Conservation (phyloP, 2,329 filamentous ascomycete genomes). For the Phyllosticta citribraziliensis region DNA sequence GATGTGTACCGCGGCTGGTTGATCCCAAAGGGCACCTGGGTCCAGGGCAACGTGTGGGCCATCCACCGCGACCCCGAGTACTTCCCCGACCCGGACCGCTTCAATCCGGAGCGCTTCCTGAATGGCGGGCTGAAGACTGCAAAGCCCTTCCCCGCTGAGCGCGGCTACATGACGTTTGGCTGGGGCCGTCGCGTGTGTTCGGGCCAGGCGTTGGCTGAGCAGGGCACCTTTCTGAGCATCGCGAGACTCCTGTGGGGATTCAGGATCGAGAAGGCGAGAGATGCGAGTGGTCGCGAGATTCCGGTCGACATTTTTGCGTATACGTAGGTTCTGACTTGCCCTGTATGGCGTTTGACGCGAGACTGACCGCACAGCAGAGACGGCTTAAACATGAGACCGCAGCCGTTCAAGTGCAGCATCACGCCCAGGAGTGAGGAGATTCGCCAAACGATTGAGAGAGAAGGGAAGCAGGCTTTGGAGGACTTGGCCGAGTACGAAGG, state of each 20-base stretch:
- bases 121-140: slow-evolving; percentile 19
- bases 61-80: slow-evolving; percentile 30
- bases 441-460: slow-evolving; percentile 40
- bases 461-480: slow-evolving; percentile 43
- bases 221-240: slow-evolving; percentile 50
- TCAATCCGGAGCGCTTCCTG: slow-evolving; percentile 24
- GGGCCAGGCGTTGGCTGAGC: slow-evolving; percentile 50
- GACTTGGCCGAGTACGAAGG: slow-evolving; percentile 45
- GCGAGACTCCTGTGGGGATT: slow-evolving; percentile 50
- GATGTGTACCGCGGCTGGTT: slow-evolving; percentile 30
- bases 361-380: slow-evolving; percentile 30
- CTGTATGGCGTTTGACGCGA: background rate
- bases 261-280: slow-evolving; percentile 35
- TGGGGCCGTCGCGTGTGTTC: slow-evolving; percentile 49
- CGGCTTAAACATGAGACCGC: slow-evolving; percentile 49
- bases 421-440: slow-evolving; percentile 41
- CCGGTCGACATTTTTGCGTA: slow-evolving; percentile 49
- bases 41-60: slow-evolving; percentile 29
- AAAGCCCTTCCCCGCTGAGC: slow-evolving; percentile 28
- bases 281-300: slow-evolving; percentile 35
- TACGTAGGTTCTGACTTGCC: slow-evolving; percentile 30
- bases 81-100: slow-evolving; percentile 28
- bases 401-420: slow-evolving; percentile 46
- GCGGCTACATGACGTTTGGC: slow-evolving; percentile 47
- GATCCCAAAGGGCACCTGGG: slow-evolving; percentile 31